A percentile compares a stretch with the other conserved stretches of the same genome.
Evolutionary conservation across 2,329 filamentous ascomycete genomes (phyloP).

Genomic region (Sporothrix protearum): DNA sequence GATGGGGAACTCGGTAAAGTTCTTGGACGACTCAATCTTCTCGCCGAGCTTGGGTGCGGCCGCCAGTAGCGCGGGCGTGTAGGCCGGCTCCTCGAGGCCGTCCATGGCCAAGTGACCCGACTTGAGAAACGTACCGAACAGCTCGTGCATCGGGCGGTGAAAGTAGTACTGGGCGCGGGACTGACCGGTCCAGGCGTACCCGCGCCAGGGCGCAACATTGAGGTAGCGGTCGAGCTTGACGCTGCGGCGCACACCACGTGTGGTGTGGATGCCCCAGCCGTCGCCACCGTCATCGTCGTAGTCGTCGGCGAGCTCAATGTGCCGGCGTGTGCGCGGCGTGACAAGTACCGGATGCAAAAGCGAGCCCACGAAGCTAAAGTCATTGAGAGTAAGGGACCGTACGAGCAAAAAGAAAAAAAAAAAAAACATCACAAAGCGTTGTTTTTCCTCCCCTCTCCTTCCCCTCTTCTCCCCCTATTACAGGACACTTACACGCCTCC

Average conservation of each 20-base stretch:
- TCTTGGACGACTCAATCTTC: slow-evolving; percentile 30
- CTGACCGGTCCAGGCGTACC: slow-evolving; percentile 38
- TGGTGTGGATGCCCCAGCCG: slow-evolving; percentile 24
- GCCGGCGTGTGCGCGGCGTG: slow-evolving; percentile 42
- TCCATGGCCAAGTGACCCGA: slow-evolving; percentile 43
- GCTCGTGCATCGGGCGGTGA: slow-evolving; percentile 39
- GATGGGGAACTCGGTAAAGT: slow-evolving; percentile 41
- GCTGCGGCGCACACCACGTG: slow-evolving; percentile 36
- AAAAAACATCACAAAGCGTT: no score
- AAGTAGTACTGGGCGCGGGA: slow-evolving; percentile 31
- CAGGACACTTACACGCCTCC: slow-evolving; percentile 35
- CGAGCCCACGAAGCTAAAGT: slow-evolving; percentile 42
- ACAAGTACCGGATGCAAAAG: slow-evolving; percentile 50
- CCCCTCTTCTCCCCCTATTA: background rate
- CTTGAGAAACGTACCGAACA: slow-evolving; percentile 44
- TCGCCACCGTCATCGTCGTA: slow-evolving; percentile 30
- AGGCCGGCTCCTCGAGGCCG: slow-evolving; percentile 46
- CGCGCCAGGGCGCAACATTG: slow-evolving; percentile 39
- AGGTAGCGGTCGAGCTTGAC: slow-evolving; percentile 44
- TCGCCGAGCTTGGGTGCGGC: slow-evolving; percentile 33
- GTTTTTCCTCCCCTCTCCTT: background rate
- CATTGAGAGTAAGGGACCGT: no score
- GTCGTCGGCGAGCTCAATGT: slow-evolving; percentile 37
- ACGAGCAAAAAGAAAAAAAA: no score
- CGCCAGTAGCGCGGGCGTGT: slow-evolving; percentile 33